A percentile compares a stretch with the other conserved stretches of the same genome.
phyloP scores from a whole-genome alignment of 495 filamentous ascomycete species.

The Annulohypoxylon nitens region DNA sequence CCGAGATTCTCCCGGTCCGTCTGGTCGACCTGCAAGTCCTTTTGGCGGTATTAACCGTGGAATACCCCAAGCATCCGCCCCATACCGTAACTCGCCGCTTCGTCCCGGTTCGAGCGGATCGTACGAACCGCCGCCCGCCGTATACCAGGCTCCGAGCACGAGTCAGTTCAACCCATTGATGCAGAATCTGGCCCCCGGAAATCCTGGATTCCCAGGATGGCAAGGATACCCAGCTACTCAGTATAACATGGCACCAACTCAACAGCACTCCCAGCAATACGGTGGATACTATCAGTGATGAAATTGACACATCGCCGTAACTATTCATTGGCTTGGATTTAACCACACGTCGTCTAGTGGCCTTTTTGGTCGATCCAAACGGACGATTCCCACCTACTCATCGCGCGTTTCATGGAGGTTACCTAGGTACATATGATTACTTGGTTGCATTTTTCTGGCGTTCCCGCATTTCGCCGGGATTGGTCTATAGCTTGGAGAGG shows the following conservation, averaged over 20 bases:
- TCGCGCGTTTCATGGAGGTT: constrained; percentile 1
- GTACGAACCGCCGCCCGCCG: constrained; percentile 60
- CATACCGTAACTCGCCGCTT: constrained; percentile 61
- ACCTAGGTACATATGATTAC: not conserved
- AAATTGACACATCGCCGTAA: not conserved
- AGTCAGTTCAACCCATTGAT: constrained; percentile 45
- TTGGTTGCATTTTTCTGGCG: constrained; percentile 2
- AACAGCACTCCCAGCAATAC: constrained; percentile 41
- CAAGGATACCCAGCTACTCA: constrained; percentile 34
- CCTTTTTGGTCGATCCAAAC: not conserved
- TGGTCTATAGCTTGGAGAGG: constrained; percentile 4
- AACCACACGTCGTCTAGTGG: not conserved
- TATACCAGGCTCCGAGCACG: constrained; percentile 45
- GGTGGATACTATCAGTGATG: constrained; percentile 42
- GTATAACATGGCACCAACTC: constrained; percentile 16
- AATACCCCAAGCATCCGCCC: constrained; percentile 46
- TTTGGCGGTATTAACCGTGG: constrained; percentile 49
- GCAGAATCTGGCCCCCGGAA: constrained; percentile 35
- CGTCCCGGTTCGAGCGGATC: constrained; percentile 59
- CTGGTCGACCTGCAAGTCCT: constrained; percentile 56
- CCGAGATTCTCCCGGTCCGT: constrained; percentile 57
- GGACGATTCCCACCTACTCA: not conserved
- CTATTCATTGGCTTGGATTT: not conserved
- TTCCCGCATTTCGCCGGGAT: not conserved
- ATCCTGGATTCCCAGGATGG: constrained; percentile 41